Base-by-base conservation (phyloP, 306 rosid genomes). In the Carpinus viminea region DNA sequence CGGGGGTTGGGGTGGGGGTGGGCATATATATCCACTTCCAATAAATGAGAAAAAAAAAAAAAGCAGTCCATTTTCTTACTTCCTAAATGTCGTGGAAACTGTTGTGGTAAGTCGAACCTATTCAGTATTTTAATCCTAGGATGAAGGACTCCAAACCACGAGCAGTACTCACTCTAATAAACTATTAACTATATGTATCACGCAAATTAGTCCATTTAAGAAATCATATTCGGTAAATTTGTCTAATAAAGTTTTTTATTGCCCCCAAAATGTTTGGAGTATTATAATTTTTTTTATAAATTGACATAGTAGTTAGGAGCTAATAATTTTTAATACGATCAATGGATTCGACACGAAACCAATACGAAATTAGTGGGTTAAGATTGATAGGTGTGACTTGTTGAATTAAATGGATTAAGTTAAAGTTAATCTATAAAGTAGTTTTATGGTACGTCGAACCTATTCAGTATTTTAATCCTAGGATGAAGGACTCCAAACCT, bases 11-110 rank as follows among this genome's bases (percentile, higher is more conserved):
- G n/a, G n/a, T n/a, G n/a, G n/a, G n/a, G n/a, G 31, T 3, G 77
- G 62, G 38, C 77, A 36, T 21, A 56, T 56, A 38, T 21, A 74
- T 74, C 66, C 76, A 21, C 54, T 47, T 55, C 60, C 53, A 74
- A 56, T 74, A 41, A 55, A 54, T 38, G 38, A 20, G 51, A 59
- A 57, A 59, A 59, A 20, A 59, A 59, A 57, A 59, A 20, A 12
- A 56, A 10, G 77, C 8, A 11, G 54, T 74, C 77, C 54, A 74
- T 74, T 34, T 34, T 62, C 21, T 36, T 26, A 8, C n/a, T 59
- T 24, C 65, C 65, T 24, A 21, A 10, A 36, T 59, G 12, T 59
- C 36, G 8, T 10, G 65, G 65, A 59, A 59, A 24, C 34, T 59
- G 7, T 59, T 9, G 65, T 59, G 13, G 28, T 21, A 21, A 36